Base-by-base conservation (phyloP, 2,329 filamentous ascomycete genomes). In the Clarireedia monteithiana region DNA sequence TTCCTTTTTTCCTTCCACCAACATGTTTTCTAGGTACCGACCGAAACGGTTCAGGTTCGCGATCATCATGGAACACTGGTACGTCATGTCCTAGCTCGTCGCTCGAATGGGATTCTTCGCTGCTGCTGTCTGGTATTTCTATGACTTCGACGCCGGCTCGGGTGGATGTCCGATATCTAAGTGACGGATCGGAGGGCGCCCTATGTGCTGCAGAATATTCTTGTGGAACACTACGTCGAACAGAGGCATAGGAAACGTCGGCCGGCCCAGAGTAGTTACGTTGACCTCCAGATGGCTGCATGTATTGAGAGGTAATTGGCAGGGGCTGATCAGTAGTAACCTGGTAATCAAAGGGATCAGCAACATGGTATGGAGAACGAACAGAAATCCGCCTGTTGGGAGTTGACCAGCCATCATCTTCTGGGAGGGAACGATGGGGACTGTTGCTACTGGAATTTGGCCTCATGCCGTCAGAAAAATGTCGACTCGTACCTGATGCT, bases 371-470 rank as follows among this genome's bases (percentile, higher is more conserved):
- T 49, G 68, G 69, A 15, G 63, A 63, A 24, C 24, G 12, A 17
- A 60, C 55, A 26, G 66, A 66, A 51, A 59, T 62, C 53, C 68
- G 58, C 60, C 70, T 46, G 67, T 74, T 60, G 64, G 66, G 26
- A 69, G 72, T 50, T 66, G 74, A 56, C 75, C 71, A 63, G 69
- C 69, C 44, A 67, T 71, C 74, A 72, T 80, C 79, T 53, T 80
- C 76, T 30, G 74, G 74, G 24, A 78, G 68, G 17, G 75, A 72
- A 50, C 61, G 62, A 23, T 65, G 60, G 45, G 64, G 64, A 50
- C 61, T 58, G 48, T 48, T 62, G 40, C 70, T 71, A n/a, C 76
- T 74, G 17, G 73, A 70, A 30, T 66, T 62, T n/a, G 67, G 66
- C 12, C 67, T 62, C 44, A 51, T 62, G 12, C 63, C 62, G 24